Conservation (phyloP, 2,329 filamentous ascomycete genomes). For the Fusarium sp. region DNA sequence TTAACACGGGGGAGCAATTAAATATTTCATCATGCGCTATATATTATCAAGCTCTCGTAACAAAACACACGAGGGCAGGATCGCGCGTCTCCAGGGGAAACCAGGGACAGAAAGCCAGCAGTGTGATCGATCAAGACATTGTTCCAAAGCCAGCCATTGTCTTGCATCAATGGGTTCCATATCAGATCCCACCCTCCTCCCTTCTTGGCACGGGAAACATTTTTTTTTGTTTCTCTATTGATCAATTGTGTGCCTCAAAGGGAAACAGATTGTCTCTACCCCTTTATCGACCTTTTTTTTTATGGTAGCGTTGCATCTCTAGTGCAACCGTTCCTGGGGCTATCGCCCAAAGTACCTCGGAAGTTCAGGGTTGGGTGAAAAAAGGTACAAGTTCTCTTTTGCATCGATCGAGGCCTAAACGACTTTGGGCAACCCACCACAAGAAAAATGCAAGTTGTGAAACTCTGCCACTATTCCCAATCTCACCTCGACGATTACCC, state of each 20-base stretch:
- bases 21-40: neutral
- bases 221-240: neutral
- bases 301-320: neutral
- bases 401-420: neutral
- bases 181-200: constrained; percentile 14
- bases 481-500: constrained; percentile 14
- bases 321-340: neutral
- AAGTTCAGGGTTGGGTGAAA: neutral
- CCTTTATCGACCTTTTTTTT: neutral
- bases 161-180: constrained; percentile 16
- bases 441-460: constrained; percentile 2
- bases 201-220: constrained; percentile 10
- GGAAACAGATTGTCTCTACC: neutral
- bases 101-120: constrained; percentile 6
- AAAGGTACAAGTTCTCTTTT: neutral
- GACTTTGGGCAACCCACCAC: neutral
- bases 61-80: constrained; percentile 7
- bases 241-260: neutral
- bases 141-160: constrained; percentile 23
- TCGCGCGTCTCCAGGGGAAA: constrained; percentile 33
- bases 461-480: constrained; percentile 24
- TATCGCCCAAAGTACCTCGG: constrained; percentile 13
- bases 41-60: constrained; percentile 5
- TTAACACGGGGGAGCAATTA: neutral
- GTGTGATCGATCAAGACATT: constrained; percentile 22